Conservation (phyloP, 495 filamentous ascomycete genomes). For the Xylaria sp. region DNA sequence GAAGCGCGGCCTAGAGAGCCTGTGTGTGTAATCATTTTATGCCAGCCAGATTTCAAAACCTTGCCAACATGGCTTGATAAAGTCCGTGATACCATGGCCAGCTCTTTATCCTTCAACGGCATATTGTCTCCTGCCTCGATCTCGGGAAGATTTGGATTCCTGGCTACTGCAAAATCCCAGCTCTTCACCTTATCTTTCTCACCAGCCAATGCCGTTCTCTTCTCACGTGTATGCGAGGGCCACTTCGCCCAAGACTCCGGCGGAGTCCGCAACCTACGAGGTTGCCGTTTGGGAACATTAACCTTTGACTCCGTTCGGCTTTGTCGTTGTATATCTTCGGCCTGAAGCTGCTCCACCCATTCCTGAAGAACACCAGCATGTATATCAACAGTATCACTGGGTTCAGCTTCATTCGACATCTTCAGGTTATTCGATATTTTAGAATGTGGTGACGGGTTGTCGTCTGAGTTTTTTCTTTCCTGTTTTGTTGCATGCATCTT, state of each 20-base stretch:
- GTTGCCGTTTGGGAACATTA: conserved; percentile 21
- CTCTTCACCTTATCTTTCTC: conserved; percentile 34
- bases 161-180: conserved; percentile 31
- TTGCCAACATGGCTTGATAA: conserved; percentile 43
- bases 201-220: conserved; percentile 40
- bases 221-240: conserved; percentile 45
- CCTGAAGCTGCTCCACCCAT: conserved; percentile 44
- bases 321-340: conserved; percentile 26
- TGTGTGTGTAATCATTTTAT: conserved; percentile 39
- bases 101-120: conserved; percentile 23
- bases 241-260: conserved; percentile 48
- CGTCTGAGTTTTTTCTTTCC: background rate
- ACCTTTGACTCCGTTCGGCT: conserved; percentile 21
- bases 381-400: conserved; percentile 31
- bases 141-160: conserved; percentile 17
- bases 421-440: background rate
- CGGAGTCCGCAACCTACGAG: conserved; percentile 32
- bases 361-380: conserved; percentile 37
- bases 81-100: conserved; percentile 26
- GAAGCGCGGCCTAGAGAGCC: conserved; percentile 22
- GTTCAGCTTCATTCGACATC: conserved; percentile 9
- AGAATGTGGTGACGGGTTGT: background rate
- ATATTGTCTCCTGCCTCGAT: conserved; percentile 27
- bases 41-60: conserved; percentile 43
- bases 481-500: background rate